These are phyloP conservation scores for Coprinellus aureogranulatus DNA, from an alignment of 768 basidiomycete genomes.

Conservation along the genomic window DNA sequence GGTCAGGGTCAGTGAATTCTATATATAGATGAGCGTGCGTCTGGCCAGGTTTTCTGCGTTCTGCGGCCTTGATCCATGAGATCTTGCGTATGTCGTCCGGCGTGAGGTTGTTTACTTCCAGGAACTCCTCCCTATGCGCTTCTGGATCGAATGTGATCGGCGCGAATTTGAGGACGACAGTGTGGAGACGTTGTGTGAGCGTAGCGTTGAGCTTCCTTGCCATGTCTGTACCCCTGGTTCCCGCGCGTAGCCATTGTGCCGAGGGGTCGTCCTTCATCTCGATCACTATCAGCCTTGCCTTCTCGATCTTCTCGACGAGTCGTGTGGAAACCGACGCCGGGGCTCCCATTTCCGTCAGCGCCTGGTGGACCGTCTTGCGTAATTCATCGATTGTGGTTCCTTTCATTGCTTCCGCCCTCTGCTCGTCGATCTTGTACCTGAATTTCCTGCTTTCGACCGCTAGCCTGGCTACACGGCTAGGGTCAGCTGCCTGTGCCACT, in stretches of 20 bases:
- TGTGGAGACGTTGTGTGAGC: not conserved
- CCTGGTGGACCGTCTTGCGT: not conserved
- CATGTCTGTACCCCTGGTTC: not conserved
- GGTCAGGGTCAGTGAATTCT: no score
- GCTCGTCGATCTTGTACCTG: not conserved
- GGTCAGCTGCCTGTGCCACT: not conserved
- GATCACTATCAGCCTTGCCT: not conserved
- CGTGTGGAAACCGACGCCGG: not conserved
- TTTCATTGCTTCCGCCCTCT: not conserved
- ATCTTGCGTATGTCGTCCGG: not conserved
- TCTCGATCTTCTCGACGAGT: not conserved
- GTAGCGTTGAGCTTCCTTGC: not conserved
- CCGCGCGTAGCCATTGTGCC: not conserved
- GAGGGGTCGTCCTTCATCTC: not conserved
- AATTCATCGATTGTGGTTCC: not conserved
- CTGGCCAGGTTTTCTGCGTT: not conserved
- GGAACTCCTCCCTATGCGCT: not conserved
- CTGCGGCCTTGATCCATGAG: not conserved
- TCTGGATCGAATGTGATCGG: not conserved
- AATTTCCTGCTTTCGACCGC: not conserved
- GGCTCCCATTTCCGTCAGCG: not conserved
- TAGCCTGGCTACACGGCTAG: not conserved
- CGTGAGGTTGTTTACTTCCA: not conserved
- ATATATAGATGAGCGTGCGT: constrained; percentile 12
- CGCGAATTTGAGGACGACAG: not conserved